These are phyloP conservation scores for Chlorophyllum brunneum DNA, from an alignment of 768 basidiomycete genomes.

Conservation along the genomic window DNA sequence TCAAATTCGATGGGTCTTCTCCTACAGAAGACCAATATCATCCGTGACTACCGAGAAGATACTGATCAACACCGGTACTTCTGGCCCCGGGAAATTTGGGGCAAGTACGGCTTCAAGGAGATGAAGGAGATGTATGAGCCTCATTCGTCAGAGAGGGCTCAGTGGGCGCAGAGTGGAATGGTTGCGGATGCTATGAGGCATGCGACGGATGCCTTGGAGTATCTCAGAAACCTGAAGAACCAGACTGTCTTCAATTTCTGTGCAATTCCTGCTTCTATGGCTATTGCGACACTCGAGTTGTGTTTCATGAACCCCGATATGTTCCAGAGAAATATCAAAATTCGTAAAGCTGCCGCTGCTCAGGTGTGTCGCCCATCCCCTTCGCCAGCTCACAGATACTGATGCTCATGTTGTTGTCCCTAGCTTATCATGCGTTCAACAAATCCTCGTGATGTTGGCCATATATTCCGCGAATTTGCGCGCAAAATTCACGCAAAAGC, in stretches of 20 bases:
- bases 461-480: constrained; percentile 81
- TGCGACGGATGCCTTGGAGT: constrained; percentile 82
- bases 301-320: constrained; percentile 93
- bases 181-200: constrained; percentile 84
- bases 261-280: constrained; percentile 93
- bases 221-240: constrained; percentile 80
- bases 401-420: not conserved
- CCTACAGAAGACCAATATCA: constrained; percentile 98
- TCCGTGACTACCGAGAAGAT: constrained; percentile 93
- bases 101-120: constrained; percentile 66
- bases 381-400: not conserved
- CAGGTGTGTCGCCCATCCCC: constrained; percentile 42
- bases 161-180: constrained; percentile 87
- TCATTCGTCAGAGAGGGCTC: constrained; percentile 57
- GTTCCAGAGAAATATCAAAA: constrained; percentile 89
- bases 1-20: constrained; percentile 94
- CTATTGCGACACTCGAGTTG: constrained; percentile 86
- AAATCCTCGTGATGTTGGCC: constrained; percentile 87
- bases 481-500: constrained; percentile 82
- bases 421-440: constrained; percentile 91
- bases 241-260: constrained; percentile 96
- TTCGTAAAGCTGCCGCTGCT: constrained; percentile 88
- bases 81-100: constrained; percentile 96
- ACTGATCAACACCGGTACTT: constrained; percentile 80
- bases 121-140: constrained; percentile 64